Conservation (phyloP, 768 basidiomycete genomes). For the Amanita fuliginea region DNA sequence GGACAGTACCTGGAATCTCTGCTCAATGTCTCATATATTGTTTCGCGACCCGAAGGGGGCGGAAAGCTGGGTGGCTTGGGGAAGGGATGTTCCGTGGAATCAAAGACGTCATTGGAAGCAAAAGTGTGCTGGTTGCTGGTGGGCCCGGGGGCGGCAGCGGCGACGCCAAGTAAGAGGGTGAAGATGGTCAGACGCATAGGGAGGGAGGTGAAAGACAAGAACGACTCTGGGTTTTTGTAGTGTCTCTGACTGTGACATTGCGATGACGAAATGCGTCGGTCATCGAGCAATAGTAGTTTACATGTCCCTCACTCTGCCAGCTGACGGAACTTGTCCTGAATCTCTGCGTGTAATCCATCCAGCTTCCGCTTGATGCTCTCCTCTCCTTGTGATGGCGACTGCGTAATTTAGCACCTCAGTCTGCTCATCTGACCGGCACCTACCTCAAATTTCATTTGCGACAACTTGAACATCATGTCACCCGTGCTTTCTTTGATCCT, state of each 20-base stretch:
- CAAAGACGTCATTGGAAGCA: neutral
- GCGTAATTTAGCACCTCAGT: conserved; percentile 7
- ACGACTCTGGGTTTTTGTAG: neutral
- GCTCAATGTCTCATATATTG: conserved; percentile 2
- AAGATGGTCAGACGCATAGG: neutral
- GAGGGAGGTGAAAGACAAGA: neutral
- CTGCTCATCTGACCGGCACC: conserved; percentile 11
- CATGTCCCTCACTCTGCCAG: conserved; percentile 49
- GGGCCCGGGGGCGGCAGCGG: neutral
- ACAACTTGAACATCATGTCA: conserved; percentile 94
- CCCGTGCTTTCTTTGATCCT: conserved; percentile 79
- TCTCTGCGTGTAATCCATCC: conserved; percentile 73
- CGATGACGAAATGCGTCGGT: conserved; percentile 4
- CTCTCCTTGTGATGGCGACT: conserved; percentile 90
- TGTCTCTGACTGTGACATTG: conserved; percentile 1
- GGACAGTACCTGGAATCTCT: conserved; percentile 12
- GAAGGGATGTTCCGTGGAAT: neutral
- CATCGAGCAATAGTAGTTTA: conserved; percentile 1
- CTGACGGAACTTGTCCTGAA: conserved; percentile 87
- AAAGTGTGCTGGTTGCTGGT: neutral
- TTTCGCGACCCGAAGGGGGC: neutral
- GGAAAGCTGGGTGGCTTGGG: conserved; percentile 1
- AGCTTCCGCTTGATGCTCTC: conserved; percentile 74
- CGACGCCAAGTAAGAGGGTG: neutral
- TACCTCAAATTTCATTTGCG: conserved; percentile 99